Evolutionary conservation across 495 filamentous ascomycete genomes (phyloP), one percentile per base, ranked within the genome.

Genomic region (Tuber indicum): DNA sequence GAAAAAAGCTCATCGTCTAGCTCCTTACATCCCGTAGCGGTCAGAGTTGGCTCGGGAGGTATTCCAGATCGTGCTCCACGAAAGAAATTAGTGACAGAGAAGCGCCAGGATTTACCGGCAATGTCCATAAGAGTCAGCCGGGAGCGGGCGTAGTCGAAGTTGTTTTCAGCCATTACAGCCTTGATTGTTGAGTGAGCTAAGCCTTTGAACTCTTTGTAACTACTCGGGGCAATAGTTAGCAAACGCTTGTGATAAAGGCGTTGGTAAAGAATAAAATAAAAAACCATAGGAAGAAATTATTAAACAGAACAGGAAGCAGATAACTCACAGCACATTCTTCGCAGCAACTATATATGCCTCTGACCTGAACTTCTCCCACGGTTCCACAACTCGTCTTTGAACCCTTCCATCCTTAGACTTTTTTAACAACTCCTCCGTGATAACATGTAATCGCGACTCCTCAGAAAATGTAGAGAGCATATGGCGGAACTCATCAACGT

Each of bases 401-500:
- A 78, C 43, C 71, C 78, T 70, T 79, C 84, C 74, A 36, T 76
- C 78, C 72, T 70, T 84, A 78, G 49, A 78, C 79, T 47, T 90
- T 82, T 94, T 92, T 43, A 98, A 85, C 58, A 99, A 86, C 78
- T 91, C 89, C 79, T 98, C 94, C 8, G 94, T 93, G 47, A 94
- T 92, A 58, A 99, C 88, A 66, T 95, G 90, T 3, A 98, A 84
- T 80, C 93, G 86, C 79, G 94, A 97, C 79, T 94, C 89, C 62
- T 92, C 92, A 78, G 92, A 91, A 84, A 97, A 92, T 76, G 87
- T 92, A 42, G 87, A 85, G 47, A 99, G 89, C 87, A 98, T 89
- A 83, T 97, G 94, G 19, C 96, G 90, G 80, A 99, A 94, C n/a
- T 97, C 94, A 74, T 97, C 93, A 76, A 95, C 86, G 75, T 92